A percentile compares a stretch with the other conserved stretches of the same genome.
Evolutionary conservation across 495 filamentous ascomycete species (phyloP).

Genomic region (Corynascus novoguineensis): DNA sequence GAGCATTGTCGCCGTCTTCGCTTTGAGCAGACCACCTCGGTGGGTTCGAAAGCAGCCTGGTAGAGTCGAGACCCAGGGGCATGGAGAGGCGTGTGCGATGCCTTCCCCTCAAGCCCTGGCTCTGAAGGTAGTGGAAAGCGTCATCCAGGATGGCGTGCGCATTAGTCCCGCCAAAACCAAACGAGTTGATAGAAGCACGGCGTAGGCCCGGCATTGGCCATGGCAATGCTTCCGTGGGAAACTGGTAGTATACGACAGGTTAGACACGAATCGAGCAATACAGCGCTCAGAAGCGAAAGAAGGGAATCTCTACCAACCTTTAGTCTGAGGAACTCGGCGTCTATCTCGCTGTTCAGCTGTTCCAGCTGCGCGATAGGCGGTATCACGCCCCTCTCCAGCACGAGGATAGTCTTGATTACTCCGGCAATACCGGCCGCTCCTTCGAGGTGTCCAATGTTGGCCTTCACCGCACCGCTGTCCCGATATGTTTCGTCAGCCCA

Average conservation of each 20-base stretch:
- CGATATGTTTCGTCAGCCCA: no score
- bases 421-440: constrained; percentile 45
- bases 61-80: background rate
- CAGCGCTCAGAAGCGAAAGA: constrained; percentile 39
- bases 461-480: constrained; percentile 36
- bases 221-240: constrained; percentile 37
- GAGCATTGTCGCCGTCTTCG: no score
- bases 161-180: constrained; percentile 41
- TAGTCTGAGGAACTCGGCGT: no score
- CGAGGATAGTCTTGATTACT: constrained; percentile 50
- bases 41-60: no score
- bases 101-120: background rate
- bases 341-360: no score
- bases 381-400: constrained; percentile 48
- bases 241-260: no score
- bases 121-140: constrained; percentile 14
- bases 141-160: constrained; percentile 40
- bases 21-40: no score
- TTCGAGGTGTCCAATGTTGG: constrained; percentile 54
- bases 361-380: no score
- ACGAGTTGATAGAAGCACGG: constrained; percentile 32
- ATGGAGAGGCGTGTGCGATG: constrained; percentile 6
- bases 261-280: constrained; percentile 35
- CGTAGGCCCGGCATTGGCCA: background rate
- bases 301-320: no score